Base-by-base conservation (phyloP, 2,329 filamentous ascomycete genomes). In the Myriangium duriaei region DNA sequence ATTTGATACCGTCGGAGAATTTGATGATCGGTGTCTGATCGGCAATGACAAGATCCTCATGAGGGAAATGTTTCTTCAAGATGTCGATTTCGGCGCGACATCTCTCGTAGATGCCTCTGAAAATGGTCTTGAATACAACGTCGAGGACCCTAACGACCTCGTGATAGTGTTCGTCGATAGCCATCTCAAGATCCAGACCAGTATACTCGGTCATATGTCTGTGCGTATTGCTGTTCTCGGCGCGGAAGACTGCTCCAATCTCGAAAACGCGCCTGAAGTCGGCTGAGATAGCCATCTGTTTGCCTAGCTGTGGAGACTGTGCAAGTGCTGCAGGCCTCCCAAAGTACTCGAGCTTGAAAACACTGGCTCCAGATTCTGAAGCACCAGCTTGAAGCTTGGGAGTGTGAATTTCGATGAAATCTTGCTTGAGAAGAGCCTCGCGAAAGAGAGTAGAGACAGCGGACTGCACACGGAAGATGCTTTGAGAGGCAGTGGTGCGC, bases 221-320 rank as follows among this genome's bases (percentile, higher is more conserved):
- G 53, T 94, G 87, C 0, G 87, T 95, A 59, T 95, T 95, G 54
- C 83, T 92, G 64, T 95, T 92, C 57, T 95, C 87, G 1, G 87
- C 87, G 48, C 87, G 77, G 69, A 95, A 95, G 5, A 95, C 86
- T 2, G 83, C 78, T 11, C 84, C 84, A 46, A 91, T 79, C 56
- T 95, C 87, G 52, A 88, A 95, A 5, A 95, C 87, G 35, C 79
- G 76, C 41, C 80, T 79, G 54, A 94, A 91, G 55, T 95, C 87
- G 17, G 86, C 79, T 4, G 85, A 83, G 29, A 95, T 85, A 36
- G 77, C 74, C 81, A 93, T 88, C 17, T 95, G 87, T 63, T 95
- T 95, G 37, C 84, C 82, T 46, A 95, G 61, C 58, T 95, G 87
- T 5, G 87, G 87, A 44, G 83, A 92, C 62, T 95, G 87, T 0